Base-by-base conservation (phyloP, 2,329 filamentous ascomycete genomes). In the Phaeoacremonium minimum region DNA sequence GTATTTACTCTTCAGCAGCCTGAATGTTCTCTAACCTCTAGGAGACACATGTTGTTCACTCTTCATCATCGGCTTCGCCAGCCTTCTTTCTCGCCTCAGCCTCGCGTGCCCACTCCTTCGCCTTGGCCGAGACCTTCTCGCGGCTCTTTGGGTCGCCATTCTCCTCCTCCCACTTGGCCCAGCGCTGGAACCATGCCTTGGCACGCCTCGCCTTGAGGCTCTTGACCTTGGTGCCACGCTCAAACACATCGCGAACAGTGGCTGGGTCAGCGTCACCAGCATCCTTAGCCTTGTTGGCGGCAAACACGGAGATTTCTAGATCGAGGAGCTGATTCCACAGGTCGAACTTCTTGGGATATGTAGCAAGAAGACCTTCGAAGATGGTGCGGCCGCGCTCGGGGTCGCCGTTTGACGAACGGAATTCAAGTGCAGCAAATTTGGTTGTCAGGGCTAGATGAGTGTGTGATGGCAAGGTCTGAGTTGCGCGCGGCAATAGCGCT, bases 271-370 rank as follows among this genome's bases (percentile, higher is more conserved):
- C 58, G 22, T 73, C 71, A n/a, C 57, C 53, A 13, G 60, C 65
- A 40, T 79, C 77, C 28, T 72, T 68, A 20, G 80, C 75, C 12
- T 72, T 73, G 35, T 60, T 52, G 16, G 66, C 66, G 28, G 79
- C 71, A 22, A 72, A 64, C 31, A 80, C 73, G 13, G 75, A 71
- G 43, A 82, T 74, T 66, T 98, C 93, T 38, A 96, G 73, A 55
- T 95, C 89, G 2, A 96, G 66, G 46, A 95, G 81, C 61, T 95
- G 83, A 60, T 88, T 93, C 91, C 91, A 97, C 35, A 97, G 69
- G 57, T 96, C 89, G 41, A 88, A 80, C 58, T 88, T 87, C 69
- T 94, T 95, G 31, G 89, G 87, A 68, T 84, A 95, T 5, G 85
- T 83, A 22, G 80, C 77, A 7, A 98, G 72, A 7, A 98, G 72